Evolutionary conservation across 2,329 filamentous ascomycete species (phyloP).

Genomic region (Pyrenochaeta sp.): DNA sequence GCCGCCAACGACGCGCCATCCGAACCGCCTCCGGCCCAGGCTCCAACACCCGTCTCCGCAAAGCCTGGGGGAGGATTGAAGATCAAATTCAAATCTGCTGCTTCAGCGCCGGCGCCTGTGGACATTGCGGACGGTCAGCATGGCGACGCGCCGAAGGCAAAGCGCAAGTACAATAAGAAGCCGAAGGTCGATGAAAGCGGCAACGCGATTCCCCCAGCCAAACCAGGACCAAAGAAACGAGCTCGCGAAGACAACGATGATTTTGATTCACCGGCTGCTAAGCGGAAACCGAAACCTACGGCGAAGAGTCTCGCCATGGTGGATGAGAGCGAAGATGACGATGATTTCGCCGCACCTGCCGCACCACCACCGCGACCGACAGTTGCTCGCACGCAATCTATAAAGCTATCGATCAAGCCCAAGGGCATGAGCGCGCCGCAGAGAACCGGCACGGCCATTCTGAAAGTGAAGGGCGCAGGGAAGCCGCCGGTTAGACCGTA

Average conservation of each 20-base stretch:
- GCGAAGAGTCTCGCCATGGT: slow-evolving; percentile 40
- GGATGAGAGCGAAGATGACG: slow-evolving; percentile 37
- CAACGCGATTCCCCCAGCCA: slow-evolving; percentile 30
- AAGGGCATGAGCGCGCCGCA: slow-evolving; percentile 29
- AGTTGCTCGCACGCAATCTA: slow-evolving; percentile 31
- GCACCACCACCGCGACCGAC: slow-evolving; percentile 16
- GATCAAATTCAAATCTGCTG: slow-evolving; percentile 42
- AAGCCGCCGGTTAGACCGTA: slow-evolving; percentile 61
- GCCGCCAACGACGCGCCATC: slow-evolving; percentile 31
- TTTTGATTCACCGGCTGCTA: slow-evolving; percentile 32
- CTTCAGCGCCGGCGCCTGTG: slow-evolving; percentile 26
- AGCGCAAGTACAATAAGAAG: slow-evolving; percentile 56
- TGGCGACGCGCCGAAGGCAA: slow-evolving; percentile 48
- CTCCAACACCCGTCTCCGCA: slow-evolving; percentile 18
- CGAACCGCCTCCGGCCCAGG: slow-evolving; percentile 19
- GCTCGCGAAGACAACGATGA: slow-evolving; percentile 48
- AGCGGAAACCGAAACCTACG: slow-evolving; percentile 48
- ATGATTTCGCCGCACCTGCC: slow-evolving; percentile 22
- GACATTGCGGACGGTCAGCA: slow-evolving; percentile 38
- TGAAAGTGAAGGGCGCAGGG: slow-evolving; percentile 46
- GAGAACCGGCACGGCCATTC: slow-evolving; percentile 32
- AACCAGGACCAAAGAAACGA: slow-evolving; percentile 45
- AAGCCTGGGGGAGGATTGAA: slow-evolving; percentile 32
- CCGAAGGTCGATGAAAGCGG: slow-evolving; percentile 43
- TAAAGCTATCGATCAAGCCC: slow-evolving; percentile 45